Conservation (phyloP, 352 stramenopile genomes). For the Pythium dissimile region DNA sequence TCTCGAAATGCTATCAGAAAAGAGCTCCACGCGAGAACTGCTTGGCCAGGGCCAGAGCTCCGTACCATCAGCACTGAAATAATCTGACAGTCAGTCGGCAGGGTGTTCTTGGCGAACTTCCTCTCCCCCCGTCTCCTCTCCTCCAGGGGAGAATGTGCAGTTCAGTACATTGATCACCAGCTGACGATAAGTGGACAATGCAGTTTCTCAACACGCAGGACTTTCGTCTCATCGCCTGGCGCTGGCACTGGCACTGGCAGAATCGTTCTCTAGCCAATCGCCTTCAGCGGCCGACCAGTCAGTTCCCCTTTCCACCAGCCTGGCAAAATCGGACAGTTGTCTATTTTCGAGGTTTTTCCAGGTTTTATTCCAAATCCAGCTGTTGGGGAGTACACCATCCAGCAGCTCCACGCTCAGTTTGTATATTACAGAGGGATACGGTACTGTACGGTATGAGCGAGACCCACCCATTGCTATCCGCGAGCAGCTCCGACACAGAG, state of each 20-base stretch:
- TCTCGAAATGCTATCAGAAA: too few relatives aligned
- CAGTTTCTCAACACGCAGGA: constrained; percentile 1
- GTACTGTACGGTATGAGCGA: constrained; percentile 17
- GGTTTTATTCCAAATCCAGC: constrained; percentile 1
- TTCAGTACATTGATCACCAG: too few relatives aligned
- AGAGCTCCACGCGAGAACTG: too few relatives aligned
- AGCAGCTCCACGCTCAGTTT: not conserved
- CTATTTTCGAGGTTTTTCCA: constrained; percentile 1
- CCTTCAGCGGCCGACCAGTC: not conserved
- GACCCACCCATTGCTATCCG: constrained; percentile 19
- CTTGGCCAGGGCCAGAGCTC: too few relatives aligned
- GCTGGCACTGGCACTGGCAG: too few relatives aligned
- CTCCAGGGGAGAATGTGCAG: too few relatives aligned
- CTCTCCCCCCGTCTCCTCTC: too few relatives aligned
- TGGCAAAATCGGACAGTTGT: not conserved
- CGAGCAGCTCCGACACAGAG: constrained; percentile 9
- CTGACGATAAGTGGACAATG: constrained; percentile 1
- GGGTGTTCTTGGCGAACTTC: too few relatives aligned
- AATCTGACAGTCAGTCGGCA: too few relatives aligned
- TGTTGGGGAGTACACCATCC: too few relatives aligned
- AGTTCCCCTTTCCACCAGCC: not conserved
- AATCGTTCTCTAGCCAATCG: not conserved
- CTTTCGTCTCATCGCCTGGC: not conserved
- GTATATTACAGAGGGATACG: too few relatives aligned
- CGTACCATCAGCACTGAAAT: too few relatives aligned